Percentiles rank a stretch among this genome's conserved stretches.
phyloP scores from a whole-genome alignment of 768 basidiomycete species.

The Stropharia rugosoannulata region DNA sequence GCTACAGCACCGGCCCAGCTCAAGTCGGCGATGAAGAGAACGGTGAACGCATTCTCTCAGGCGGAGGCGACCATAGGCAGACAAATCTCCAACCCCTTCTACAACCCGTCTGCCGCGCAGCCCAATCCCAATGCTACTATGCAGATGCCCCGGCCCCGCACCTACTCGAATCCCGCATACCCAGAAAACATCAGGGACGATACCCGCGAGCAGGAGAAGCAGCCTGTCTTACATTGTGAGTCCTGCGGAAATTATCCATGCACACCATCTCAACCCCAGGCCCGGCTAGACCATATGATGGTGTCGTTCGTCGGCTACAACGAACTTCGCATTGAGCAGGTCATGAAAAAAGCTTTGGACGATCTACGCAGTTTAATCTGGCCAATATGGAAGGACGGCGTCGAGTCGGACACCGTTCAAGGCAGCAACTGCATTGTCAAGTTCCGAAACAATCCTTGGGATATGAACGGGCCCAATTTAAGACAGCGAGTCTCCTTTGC shows the following conservation, averaged over 20 bases:
- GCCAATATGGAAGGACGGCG: conserved; percentile 68
- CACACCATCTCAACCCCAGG: background rate
- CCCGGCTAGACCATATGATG: conserved; percentile 63
- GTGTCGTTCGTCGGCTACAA: conserved; percentile 65
- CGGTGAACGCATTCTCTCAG: conserved; percentile 22
- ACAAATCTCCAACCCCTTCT: conserved; percentile 41
- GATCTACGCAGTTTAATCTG: conserved; percentile 58
- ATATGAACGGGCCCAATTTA: conserved; percentile 50
- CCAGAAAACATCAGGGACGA: conserved; percentile 19
- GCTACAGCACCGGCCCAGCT: conserved; percentile 28
- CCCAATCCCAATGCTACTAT: background rate
- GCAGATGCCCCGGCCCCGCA: conserved; percentile 26
- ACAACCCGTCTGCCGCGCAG: conserved; percentile 9
- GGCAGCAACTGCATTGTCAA: conserved; percentile 57
- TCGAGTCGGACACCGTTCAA: conserved; percentile 42
- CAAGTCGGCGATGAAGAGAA: conserved; percentile 61
- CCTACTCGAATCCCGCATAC: conserved; percentile 23
- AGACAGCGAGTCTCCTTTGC: conserved; percentile 40
- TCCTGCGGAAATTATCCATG: background rate
- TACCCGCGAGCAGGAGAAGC: conserved; percentile 9
- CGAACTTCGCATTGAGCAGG: conserved; percentile 59
- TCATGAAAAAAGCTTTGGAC: conserved; percentile 48
- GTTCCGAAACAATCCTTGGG: conserved; percentile 72
- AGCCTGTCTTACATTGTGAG: conserved; percentile 8
- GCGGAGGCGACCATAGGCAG: conserved; percentile 31